Percentiles rank a stretch among this genome's conserved stretches.
Evolutionary conservation across 495 filamentous ascomycete genomes (phyloP).

Genomic region (Podospora pseudopauciseta): DNA sequence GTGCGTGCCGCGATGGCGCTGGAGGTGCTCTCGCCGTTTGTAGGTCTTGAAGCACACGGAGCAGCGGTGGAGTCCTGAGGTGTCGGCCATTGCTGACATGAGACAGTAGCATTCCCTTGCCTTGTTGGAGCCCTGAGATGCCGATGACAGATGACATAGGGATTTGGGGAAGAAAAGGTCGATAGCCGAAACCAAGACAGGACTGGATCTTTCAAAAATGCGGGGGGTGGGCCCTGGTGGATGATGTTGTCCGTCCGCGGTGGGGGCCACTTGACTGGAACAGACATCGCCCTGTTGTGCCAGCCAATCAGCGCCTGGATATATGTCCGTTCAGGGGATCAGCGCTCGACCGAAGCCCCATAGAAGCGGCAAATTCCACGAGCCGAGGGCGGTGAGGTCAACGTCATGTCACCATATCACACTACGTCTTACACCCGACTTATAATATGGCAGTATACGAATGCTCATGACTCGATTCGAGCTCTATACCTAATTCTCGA

Average conservation of each 20-base stretch:
- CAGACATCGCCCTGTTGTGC: neutral
- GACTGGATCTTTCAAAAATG: conserved; percentile 4
- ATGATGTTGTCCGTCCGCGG: neutral
- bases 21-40: conserved; percentile 34
- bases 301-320: neutral
- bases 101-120: neutral
- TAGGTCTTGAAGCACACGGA: conserved; percentile 34
- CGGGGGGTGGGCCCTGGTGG: neutral
- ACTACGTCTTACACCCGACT: too few relatives aligned
- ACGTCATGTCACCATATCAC: neutral
- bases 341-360: neutral
- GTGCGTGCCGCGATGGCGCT: conserved; percentile 31
- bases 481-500: neutral
- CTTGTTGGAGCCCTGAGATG: neutral
- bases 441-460: too few relatives aligned
- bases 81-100: conserved; percentile 23
- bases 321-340: neutral
- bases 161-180: conserved; percentile 1
- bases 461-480: neutral
- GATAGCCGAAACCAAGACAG: conserved; percentile 6
- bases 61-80: conserved; percentile 29
- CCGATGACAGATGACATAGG: neutral
- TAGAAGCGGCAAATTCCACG: neutral
- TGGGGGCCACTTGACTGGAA: conserved; percentile 4
- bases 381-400: conserved; percentile 2